Base-by-base conservation (phyloP, 2,329 filamentous ascomycete species). In the Apiospora arundinis region DNA sequence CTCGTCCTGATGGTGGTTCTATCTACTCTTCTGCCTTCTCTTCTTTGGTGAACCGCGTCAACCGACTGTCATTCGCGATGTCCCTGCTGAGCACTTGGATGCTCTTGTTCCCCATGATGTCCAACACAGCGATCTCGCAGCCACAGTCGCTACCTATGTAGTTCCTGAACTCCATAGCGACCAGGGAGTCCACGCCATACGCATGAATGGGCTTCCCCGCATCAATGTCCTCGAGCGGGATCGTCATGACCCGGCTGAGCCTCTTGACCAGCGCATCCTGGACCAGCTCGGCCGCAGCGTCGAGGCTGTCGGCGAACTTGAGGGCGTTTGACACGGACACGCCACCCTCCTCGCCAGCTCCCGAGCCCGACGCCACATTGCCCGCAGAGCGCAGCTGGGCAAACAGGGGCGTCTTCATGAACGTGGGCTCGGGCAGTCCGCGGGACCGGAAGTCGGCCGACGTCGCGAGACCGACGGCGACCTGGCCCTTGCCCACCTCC, bases 131-230 rank as follows among this genome's bases (percentile, higher is more conserved):
- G 45, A 84, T 71, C 12, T 78, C 78, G 2, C 79, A 80, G 0
- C 77, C 77, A 70, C 81, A 80, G 11, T 78, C 79, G 60, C 79
- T 77, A 18, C 76, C 74, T 6, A 85, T 74, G 83, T 83, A 85
- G 45, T 82, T 83, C 2, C 84, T 74, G 44, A 86, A 63, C 74
- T 86, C 84, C 0, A 86, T 81, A 0, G 83, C 84, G 40, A 86
- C 80, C 0, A 86, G 78, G 0, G 82, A 83, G 74, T 84, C 83
- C 9, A 83, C 78, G 0, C 83, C 82, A 49, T 79, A 81, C 4
- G 79, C 77, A 0, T 78, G 77, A 1, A 81, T 75, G 2, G 79
- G 74, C 71, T 77, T 78, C 1, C 68, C 65, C 1, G 73, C 60
- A 37, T 80, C 78, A 16, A 83, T 74, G 8, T 83, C 80, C 4